Conservation (phyloP, 441 rosid species). For the Pelargonium cotyledonis region DNA sequence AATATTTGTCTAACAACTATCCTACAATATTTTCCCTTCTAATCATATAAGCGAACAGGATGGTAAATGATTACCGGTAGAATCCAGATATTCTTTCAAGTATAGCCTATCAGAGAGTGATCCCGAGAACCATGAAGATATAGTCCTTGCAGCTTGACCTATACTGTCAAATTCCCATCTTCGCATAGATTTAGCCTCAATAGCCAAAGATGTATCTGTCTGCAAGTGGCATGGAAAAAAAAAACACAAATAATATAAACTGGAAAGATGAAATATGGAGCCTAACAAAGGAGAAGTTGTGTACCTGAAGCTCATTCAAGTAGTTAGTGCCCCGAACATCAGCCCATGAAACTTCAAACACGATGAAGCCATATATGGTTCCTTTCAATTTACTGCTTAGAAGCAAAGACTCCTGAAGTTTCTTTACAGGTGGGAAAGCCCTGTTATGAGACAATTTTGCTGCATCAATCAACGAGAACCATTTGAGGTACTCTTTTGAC, state of each 20-base stretch:
- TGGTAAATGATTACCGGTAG: slow-evolving; percentile 42
- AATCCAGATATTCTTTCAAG: slow-evolving; percentile 50
- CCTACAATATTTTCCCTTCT: background rate
- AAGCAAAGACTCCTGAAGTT: slow-evolving; percentile 49
- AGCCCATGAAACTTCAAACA: slow-evolving; percentile 79
- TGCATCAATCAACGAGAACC: slow-evolving; percentile 66
- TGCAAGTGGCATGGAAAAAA: slow-evolving; percentile 33
- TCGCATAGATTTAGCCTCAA: slow-evolving; percentile 80
- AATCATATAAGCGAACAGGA: background rate
- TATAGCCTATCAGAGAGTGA: slow-evolving; percentile 39
- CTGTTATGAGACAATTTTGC: slow-evolving; percentile 48
- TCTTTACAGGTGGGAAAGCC: slow-evolving; percentile 60
- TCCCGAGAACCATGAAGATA: slow-evolving; percentile 80
- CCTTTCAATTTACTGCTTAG: slow-evolving; percentile 60
- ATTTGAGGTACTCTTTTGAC: slow-evolving; percentile 43
- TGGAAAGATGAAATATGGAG: slow-evolving; percentile 7
- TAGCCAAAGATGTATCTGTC: slow-evolving; percentile 84
- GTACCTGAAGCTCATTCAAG: slow-evolving; percentile 91
- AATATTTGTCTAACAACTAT: background rate
- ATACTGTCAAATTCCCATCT: slow-evolving; percentile 98
- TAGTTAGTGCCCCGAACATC: slow-evolving; percentile 84
- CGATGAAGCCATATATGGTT: slow-evolving; percentile 79
- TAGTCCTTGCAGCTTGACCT: slow-evolving; percentile 53
- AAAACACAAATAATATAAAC: slow-evolving; percentile 14
- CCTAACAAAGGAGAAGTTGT: slow-evolving; percentile 12